phyloP scores from a whole-genome alignment of 2,329 filamentous ascomycete species.

The Apiospora rasikravindrae region DNA sequence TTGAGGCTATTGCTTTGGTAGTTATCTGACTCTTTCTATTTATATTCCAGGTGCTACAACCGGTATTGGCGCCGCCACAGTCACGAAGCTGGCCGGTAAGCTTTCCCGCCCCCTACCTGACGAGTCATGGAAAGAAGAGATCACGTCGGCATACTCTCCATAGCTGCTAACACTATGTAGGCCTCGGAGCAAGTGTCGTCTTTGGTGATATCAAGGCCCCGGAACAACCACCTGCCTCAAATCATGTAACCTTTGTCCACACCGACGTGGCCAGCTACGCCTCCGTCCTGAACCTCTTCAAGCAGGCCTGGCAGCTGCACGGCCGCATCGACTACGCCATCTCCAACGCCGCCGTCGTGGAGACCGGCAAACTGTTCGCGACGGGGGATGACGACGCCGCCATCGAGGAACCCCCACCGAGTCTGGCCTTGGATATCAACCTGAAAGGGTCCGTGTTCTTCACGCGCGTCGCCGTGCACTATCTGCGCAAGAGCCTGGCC shows the following conservation, averaged over 20 bases:
- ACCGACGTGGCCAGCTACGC: constrained; percentile 15
- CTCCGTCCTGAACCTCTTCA: constrained; percentile 19
- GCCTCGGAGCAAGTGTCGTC: neutral
- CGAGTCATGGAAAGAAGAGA: no score
- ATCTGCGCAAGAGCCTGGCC: neutral
- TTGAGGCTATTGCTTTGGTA: neutral
- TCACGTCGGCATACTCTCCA: no score
- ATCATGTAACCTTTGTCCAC: neutral
- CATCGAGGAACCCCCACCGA: constrained; percentile 13
- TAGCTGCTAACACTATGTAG: neutral
- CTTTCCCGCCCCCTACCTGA: neutral
- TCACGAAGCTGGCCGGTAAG: neutral
- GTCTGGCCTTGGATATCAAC: neutral
- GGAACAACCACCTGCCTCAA: neutral
- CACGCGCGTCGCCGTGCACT: neutral
- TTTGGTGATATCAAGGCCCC: neutral
- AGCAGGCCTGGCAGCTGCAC: constrained; percentile 7
- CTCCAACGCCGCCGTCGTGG: neutral
- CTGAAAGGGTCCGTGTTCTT: constrained; percentile 17
- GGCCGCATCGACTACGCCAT: constrained; percentile 13
- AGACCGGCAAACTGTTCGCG: neutral
- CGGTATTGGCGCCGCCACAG: neutral
- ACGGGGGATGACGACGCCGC: neutral
- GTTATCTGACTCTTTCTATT: neutral
- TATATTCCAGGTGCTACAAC: neutral